phyloP scores from a whole-genome alignment of 2,329 filamentous ascomycete species.

The Apiospora koreana region DNA sequence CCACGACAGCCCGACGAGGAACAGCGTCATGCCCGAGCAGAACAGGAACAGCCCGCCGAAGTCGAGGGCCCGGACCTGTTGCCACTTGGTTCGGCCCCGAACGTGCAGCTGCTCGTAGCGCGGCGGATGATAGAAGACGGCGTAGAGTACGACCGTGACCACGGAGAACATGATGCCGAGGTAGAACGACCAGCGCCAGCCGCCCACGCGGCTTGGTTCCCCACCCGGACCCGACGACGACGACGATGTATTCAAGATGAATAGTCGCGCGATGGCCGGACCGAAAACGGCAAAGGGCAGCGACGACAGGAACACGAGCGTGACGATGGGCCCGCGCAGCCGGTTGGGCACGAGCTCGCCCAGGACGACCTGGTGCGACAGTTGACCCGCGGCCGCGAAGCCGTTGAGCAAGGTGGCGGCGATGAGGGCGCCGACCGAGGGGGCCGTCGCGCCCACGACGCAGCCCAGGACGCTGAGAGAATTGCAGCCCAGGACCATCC shows the following conservation, averaged over 20 bases:
- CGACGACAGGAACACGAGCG: conserved; percentile 40
- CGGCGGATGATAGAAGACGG: conserved; percentile 49
- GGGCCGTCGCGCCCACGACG: conserved; percentile 37
- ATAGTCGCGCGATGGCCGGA: conserved; percentile 46
- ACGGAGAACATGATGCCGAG: conserved; percentile 45
- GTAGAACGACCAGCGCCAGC: conserved; percentile 54
- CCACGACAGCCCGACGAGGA: conserved; percentile 46
- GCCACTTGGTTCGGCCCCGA: conserved; percentile 34
- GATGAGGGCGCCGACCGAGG: conserved; percentile 38
- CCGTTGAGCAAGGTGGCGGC: conserved; percentile 39
- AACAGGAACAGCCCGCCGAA: conserved; percentile 46
- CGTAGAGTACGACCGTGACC: conserved; percentile 41
- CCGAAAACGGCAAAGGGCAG: conserved; percentile 45
- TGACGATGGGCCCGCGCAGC: conserved; percentile 37
- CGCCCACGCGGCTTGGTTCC: conserved; percentile 2
- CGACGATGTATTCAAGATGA: conserved; percentile 39
- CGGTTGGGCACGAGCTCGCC: conserved; percentile 47
- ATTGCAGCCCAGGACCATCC: conserved; percentile 37
- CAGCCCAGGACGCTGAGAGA: conserved; percentile 38
- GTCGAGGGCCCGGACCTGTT: conserved; percentile 46
- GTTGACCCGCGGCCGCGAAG: conserved; percentile 40
- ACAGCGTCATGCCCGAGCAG: conserved; percentile 40
- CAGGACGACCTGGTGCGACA: conserved; percentile 43
- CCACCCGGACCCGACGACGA: not conserved
- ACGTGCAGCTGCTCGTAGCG: conserved; percentile 44